Evolutionary conservation across 345 rosid genomes (phyloP).

Genomic region (Erysimum cheiranthoides): DNA sequence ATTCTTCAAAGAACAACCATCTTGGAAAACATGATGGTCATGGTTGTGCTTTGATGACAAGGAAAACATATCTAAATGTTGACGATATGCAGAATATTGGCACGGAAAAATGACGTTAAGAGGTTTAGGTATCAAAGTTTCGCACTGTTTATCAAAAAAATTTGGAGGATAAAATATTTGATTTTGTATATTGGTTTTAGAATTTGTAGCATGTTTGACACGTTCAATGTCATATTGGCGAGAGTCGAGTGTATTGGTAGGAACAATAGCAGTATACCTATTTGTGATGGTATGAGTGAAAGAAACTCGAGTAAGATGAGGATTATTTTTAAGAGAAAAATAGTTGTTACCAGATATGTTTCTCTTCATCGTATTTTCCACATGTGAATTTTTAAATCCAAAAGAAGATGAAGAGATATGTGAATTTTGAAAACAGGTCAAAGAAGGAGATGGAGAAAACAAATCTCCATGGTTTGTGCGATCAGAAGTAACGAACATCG

Average conservation of each 20-base stretch:
- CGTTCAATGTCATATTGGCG: not conserved
- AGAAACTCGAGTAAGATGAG: constrained; percentile 16
- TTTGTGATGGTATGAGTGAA: constrained; percentile 35
- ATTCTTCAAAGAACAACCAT: not conserved
- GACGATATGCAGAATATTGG: not conserved
- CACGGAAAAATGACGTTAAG: constrained; percentile 1
- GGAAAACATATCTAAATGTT: not conserved
- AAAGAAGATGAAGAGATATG: not conserved
- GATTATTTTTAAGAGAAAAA: not conserved
- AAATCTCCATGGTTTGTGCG: not conserved
- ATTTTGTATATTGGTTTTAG: not conserved
- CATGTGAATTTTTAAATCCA: not conserved
- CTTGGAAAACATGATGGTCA: not conserved
- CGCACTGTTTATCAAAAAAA: not conserved
- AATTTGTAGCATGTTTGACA: not conserved
- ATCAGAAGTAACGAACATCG: not conserved
- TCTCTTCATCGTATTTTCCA: not conserved
- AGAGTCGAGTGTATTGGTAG: not conserved
- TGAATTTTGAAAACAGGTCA: not conserved
- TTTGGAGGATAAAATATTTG: not conserved
- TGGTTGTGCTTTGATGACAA: not conserved
- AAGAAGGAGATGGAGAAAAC: not conserved
- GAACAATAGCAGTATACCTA: constrained; percentile 17
- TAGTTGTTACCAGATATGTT: not conserved
- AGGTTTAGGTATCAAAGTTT: not conserved